Conservation (phyloP, 1,284 basidiomycete genomes). For the Cutaneotrichosporon sp. region DNA sequence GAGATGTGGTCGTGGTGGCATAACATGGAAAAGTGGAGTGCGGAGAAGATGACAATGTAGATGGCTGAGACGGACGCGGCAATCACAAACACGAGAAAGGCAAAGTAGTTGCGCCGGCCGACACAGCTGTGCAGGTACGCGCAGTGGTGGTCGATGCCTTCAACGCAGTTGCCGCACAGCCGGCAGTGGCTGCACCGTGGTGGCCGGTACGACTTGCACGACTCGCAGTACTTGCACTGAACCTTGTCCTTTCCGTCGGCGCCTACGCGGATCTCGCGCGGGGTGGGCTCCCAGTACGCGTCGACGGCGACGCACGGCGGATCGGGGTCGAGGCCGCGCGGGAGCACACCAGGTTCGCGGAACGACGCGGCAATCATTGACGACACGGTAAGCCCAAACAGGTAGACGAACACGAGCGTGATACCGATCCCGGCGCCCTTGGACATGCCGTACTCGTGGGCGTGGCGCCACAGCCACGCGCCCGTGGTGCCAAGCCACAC, state of each 20-base stretch:
- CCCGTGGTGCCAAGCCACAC: slow-evolving; percentile 79
- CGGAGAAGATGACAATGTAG: slow-evolving; percentile 73
- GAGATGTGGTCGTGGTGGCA: slow-evolving; percentile 54
- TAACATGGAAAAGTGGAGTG: slow-evolving; percentile 69
- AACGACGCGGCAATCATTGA: slow-evolving; percentile 56
- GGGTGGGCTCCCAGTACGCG: slow-evolving; percentile 60
- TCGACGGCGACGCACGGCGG: slow-evolving; percentile 64
- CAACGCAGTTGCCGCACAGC: slow-evolving; percentile 92
- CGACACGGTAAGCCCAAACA: slow-evolving; percentile 33
- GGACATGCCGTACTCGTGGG: slow-evolving; percentile 67
- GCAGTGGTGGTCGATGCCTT: slow-evolving; percentile 78
- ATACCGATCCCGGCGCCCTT: slow-evolving; percentile 70
- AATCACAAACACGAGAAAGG: slow-evolving; percentile 74
- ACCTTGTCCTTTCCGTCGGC: slow-evolving; percentile 72
- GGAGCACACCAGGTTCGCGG: slow-evolving; percentile 80
- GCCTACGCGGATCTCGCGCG: slow-evolving; percentile 73
- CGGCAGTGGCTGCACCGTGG: slow-evolving; percentile 89
- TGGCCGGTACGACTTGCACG: slow-evolving; percentile 81
- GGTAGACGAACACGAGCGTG: slow-evolving; percentile 57
- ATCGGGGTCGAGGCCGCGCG: slow-evolving; percentile 73
- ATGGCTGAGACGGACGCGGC: slow-evolving; percentile 61
- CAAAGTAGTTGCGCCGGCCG: slow-evolving; percentile 83
- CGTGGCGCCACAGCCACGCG: slow-evolving; percentile 76
- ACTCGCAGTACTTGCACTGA: slow-evolving; percentile 82
- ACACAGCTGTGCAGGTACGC: slow-evolving; percentile 94